Evolutionary conservation across 257 asterid species (phyloP).

Genomic region (Cynanchum wilfordii): DNA sequence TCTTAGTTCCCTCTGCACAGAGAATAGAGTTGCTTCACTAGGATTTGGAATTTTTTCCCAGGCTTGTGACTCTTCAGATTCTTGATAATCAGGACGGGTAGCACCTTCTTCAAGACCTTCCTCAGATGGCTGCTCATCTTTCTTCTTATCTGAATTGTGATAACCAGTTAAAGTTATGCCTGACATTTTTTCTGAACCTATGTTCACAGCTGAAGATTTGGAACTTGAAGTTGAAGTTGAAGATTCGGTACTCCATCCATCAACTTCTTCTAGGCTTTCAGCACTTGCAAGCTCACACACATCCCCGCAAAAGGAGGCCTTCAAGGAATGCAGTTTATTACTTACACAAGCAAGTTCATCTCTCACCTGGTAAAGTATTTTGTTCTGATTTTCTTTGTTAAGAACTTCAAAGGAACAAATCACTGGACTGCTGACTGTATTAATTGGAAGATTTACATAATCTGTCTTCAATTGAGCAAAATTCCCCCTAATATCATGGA

Average conservation of each 20-base stretch:
- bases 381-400: slow-evolving; percentile 25
- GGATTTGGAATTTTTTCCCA: slow-evolving; percentile 5
- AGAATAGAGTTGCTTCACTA: slow-evolving; percentile 18
- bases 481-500: slow-evolving; percentile 28
- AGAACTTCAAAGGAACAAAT: slow-evolving; percentile 9
- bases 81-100: slow-evolving; percentile 12
- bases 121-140: slow-evolving; percentile 12
- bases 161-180: background rate
- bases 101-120: slow-evolving; percentile 22
- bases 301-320: slow-evolving; percentile 25
- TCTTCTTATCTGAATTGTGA: slow-evolving; percentile 5
- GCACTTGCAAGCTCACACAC: slow-evolving; percentile 12
- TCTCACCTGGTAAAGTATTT: slow-evolving; percentile 27
- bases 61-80: slow-evolving; percentile 6
- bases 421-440: slow-evolving; percentile 17
- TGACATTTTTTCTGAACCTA: slow-evolving; percentile 18
- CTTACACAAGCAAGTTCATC: slow-evolving; percentile 39
- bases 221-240: slow-evolving; percentile 36
- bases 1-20: slow-evolving; percentile 31
- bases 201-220: slow-evolving; percentile 29
- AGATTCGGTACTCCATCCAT: slow-evolving; percentile 32
- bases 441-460: slow-evolving; percentile 15
- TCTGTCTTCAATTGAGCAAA: slow-evolving; percentile 23
- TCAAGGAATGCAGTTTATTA: slow-evolving; percentile 29
- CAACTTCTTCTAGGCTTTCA: slow-evolving; percentile 22